These are phyloP conservation scores for Suhomyces wounanorum DNA, from an alignment of 1,139 yeast genomes.

Conservation along the genomic window DNA sequence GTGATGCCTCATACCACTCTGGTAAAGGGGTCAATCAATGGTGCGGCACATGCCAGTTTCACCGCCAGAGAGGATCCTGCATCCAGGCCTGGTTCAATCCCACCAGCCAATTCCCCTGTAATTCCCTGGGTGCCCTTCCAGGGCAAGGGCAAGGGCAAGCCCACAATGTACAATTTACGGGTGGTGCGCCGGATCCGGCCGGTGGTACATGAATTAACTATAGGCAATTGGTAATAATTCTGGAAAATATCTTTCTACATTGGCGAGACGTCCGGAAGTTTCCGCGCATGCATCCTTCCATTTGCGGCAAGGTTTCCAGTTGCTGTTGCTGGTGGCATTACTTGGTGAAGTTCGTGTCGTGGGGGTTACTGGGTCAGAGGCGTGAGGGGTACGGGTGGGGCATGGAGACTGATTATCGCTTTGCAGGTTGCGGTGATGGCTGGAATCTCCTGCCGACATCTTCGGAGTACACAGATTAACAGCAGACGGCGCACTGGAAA, in stretches of 20 bases:
- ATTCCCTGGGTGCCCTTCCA: too few relatives aligned
- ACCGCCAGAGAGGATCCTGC: not conserved
- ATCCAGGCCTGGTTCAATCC: not conserved
- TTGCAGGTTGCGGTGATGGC: not conserved
- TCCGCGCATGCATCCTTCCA: not conserved
- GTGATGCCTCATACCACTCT: not conserved
- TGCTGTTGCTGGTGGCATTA: not conserved
- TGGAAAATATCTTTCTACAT: not conserved
- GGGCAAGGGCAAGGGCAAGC: too few relatives aligned
- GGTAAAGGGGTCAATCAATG: slow-evolving; percentile 1
- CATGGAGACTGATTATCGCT: not conserved
- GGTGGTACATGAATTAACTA: not conserved
- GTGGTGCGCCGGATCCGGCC: not conserved
- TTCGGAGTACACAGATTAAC: not conserved
- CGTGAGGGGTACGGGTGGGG: not conserved
- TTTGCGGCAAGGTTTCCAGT: not conserved
- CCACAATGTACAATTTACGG: not conserved
- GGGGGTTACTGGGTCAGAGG: not conserved
- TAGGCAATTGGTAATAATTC: not conserved
- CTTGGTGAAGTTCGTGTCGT: not conserved
- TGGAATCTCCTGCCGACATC: not conserved
- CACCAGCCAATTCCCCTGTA: not conserved
- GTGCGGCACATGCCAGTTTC: slow-evolving; percentile 4
- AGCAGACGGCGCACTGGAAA: not conserved
- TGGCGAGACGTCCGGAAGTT: slow-evolving; percentile 4